A percentile compares a stretch with the other conserved stretches of the same genome.
Conservation (phyloP, 1,284 basidiomycete species). For the Trametes pubescens region DNA sequence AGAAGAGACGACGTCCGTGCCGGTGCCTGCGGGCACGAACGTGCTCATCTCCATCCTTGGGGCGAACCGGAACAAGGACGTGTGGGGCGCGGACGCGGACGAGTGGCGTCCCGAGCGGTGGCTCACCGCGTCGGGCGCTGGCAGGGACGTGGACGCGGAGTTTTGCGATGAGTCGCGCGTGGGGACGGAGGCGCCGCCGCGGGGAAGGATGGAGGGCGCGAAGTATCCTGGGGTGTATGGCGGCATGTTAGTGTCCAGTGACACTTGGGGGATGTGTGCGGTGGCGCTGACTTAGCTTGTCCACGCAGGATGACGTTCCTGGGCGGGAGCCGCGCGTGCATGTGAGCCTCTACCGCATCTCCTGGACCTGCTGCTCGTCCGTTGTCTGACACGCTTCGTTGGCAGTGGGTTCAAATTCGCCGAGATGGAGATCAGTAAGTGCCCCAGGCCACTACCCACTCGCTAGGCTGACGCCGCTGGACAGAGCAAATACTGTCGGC, state of each 20-base stretch:
- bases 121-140: conserved; percentile 36
- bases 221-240: conserved; percentile 47
- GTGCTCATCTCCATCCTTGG: conserved; percentile 35
- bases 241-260: conserved; percentile 40
- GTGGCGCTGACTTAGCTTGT: neutral
- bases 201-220: conserved; percentile 24
- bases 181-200: conserved; percentile 12
- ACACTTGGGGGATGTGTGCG: neutral
- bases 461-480: neutral
- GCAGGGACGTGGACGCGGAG: conserved; percentile 18
- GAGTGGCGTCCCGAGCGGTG: conserved; percentile 53
- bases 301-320: conserved; percentile 47
- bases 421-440: conserved; percentile 45
- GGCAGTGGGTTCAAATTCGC: conserved; percentile 47
- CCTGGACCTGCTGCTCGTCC: neutral
- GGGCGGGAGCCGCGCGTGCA: conserved; percentile 46
- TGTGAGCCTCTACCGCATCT: conserved; percentile 35
- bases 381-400: neutral
- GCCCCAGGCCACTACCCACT: neutral
- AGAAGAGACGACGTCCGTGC: conserved; percentile 38
- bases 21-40: conserved; percentile 31
- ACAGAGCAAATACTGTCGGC: conserved; percentile 38
- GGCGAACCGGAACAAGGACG: conserved; percentile 38
- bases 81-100: conserved; percentile 54
- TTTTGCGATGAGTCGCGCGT: conserved; percentile 17